Base-by-base conservation (phyloP, 2,329 filamentous ascomycete species). In the Trichoderma atrobrunneum region DNA sequence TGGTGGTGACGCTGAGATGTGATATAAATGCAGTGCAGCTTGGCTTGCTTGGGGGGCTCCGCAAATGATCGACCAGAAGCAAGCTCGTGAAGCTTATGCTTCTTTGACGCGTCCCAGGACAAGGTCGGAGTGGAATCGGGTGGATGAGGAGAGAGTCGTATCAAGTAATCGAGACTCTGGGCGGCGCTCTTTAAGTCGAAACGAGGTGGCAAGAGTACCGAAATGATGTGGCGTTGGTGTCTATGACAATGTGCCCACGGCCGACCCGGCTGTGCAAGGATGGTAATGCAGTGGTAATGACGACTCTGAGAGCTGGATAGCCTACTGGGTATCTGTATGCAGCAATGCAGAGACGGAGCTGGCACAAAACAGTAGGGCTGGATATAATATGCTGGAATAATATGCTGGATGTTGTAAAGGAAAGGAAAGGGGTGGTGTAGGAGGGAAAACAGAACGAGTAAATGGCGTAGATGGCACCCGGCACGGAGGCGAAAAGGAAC, bases 171-270 rank as follows among this genome's bases (percentile, higher is more conserved):
- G 64, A 61, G 48, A 60, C 21, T 39, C 67, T 43, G 28, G 56
- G 39, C 43, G 3, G 57, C 28, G 36, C 56, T 70, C 57, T 54
- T 26, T 51, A 36, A 54, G 57, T 51, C 66, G 57, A 62, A 43
- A 60, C n/a, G 68, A 61, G 68, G 68, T 71, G 72, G 61, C 72
- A 71, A 73, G 54, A 48, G 57, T 21, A 39, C 72, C 72, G 68
- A 70, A 70, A 59, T 32, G 56, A 71, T 73, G 68, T 73, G 68
- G 71, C 71, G 71, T 61, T 56, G 54, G 26, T 32, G 12, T 72
- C 60, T 60, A 62, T 68, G 28, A 48, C 28, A 30, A 61, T 12
- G 48, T 28, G 24, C 54, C 51, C 51, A 34, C 48, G 56, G 65
- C 65, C 60, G 39, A 39, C n/a, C 56, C 43, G 24, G 57, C 39